Conservation (phyloP, 1,139 yeast genomes). For the Saccharomyces hybrid region DNA sequence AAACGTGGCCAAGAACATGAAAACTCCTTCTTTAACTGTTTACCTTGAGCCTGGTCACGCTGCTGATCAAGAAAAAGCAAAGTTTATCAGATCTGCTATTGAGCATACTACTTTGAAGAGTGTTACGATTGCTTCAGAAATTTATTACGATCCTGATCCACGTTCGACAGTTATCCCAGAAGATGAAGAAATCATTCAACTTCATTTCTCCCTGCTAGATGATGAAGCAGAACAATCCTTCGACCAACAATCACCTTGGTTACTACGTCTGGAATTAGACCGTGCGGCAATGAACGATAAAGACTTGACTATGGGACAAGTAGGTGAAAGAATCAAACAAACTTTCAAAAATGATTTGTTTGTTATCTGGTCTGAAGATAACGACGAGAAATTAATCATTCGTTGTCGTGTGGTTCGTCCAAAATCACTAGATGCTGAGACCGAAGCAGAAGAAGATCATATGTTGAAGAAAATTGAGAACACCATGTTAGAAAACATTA, state of each 20-base stretch:
- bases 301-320: conserved; percentile 96
- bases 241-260: conserved; percentile 96
- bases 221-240: conserved; percentile 91
- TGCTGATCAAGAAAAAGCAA: conserved; percentile 85
- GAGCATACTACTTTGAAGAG: conserved; percentile 93
- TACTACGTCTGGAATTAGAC: conserved; percentile 89
- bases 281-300: conserved; percentile 99
- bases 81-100: conserved; percentile 90
- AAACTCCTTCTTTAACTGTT: conserved; percentile 96
- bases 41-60: conserved; percentile 77
- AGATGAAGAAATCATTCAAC: conserved; percentile 94
- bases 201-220: conserved; percentile 95
- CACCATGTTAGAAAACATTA: conserved; percentile 91
- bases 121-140: conserved; percentile 96
- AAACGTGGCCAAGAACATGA: conserved; percentile 95
- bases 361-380: conserved; percentile 98
- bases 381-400: conserved; percentile 90
- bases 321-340: conserved; percentile 90
- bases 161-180: conserved; percentile 91
- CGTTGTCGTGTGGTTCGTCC: conserved; percentile 99
- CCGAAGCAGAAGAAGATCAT: conserved; percentile 95
- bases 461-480: conserved; percentile 91
- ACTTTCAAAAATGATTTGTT: conserved; percentile 92
- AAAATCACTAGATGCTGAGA: conserved; percentile 85
- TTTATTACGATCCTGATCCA: conserved; percentile 97